These are phyloP conservation scores for Rosa persica DNA, from an alignment of 306 rosid genomes.

Conservation along the genomic window DNA sequence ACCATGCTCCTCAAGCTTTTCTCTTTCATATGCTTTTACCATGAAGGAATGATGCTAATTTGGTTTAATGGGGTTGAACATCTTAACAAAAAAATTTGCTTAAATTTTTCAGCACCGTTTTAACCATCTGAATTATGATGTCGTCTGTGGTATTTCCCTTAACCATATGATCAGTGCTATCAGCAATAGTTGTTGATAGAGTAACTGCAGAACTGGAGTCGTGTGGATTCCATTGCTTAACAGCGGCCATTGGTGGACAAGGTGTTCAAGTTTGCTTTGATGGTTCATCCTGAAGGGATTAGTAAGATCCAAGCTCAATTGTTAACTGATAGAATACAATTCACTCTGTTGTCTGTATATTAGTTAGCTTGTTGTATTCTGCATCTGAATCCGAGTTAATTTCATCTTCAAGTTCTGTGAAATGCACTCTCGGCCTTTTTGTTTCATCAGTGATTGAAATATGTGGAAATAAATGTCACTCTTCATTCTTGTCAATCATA, in stretches of 20 bases:
- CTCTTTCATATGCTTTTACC: neutral
- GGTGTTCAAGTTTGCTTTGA: constrained; percentile 70
- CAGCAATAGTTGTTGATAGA: constrained; percentile 65
- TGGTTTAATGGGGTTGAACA: neutral
- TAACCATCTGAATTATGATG: neutral
- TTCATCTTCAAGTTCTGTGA: neutral
- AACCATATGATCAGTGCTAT: constrained; percentile 65
- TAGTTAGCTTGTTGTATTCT: constrained; percentile 11
- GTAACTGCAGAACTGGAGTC: constrained; percentile 81
- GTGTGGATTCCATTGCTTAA: constrained; percentile 79
- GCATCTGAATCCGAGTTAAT: neutral
- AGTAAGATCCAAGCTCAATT: constrained; percentile 22
- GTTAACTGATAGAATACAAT: constrained; percentile 29
- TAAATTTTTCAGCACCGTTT: neutral
- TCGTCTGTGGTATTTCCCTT: constrained; percentile 37
- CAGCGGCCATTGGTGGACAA: constrained; percentile 70
- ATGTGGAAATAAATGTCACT: neutral
- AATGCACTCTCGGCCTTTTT: neutral
- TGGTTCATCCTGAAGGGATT: constrained; percentile 44
- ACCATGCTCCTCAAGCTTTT: neutral
- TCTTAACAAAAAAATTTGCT: neutral
- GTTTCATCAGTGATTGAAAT: neutral
- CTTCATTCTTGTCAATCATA: neutral
- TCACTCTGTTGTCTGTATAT: constrained; percentile 20
- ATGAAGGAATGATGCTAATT: neutral